Base-by-base conservation (phyloP, 2,329 filamentous ascomycete genomes). In the Botrytis hyacinthi region DNA sequence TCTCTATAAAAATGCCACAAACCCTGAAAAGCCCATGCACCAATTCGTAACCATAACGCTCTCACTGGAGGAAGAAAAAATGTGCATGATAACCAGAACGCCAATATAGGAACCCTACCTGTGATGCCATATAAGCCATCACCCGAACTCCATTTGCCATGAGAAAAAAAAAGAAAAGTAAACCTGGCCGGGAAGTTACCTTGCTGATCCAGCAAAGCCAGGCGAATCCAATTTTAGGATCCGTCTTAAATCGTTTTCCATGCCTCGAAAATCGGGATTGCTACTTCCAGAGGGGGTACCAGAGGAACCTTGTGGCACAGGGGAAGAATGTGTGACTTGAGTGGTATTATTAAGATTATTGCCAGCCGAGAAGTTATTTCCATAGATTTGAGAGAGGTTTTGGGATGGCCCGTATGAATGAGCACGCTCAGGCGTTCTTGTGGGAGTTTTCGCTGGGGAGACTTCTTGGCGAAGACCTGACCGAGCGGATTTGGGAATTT, bases 391-490 rank as follows among this genome's bases (percentile, higher is more conserved):
- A 73, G 78, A 76, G 65, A 77, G 76, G 26, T 75, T 76, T 29
- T 77, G 74, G 29, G 78, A 77, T 46, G 76, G 73, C 18, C 72
- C 61, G 73, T 76, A 78, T 61, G 67, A 67, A 32, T 60, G 70
- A 51, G 72, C 74, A 40, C 73, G 75, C 65, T 81, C 76, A 54
- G 76, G 76, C 22, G 78, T 78, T 74, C 73, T 77, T 8, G 74
- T 77, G 12, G 78, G 78, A 22, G 80, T 80, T 57, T 76, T 80
- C 8, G 77, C 78, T 54, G 79, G 77, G 12, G 76, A 79, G 9
- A 81, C 77, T 71, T 81, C 79, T 60, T 81, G 79, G 29, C 80
- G 80, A 61, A 81, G 77, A 42, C 79, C 78, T 44, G 80, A 81
- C 26, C 80, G 77, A 57, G 72, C 76, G 29, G 76, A 70, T 68